Evolutionary conservation across 2,329 filamentous ascomycete species (phyloP).

Genomic region (Cytospora leucostoma): DNA sequence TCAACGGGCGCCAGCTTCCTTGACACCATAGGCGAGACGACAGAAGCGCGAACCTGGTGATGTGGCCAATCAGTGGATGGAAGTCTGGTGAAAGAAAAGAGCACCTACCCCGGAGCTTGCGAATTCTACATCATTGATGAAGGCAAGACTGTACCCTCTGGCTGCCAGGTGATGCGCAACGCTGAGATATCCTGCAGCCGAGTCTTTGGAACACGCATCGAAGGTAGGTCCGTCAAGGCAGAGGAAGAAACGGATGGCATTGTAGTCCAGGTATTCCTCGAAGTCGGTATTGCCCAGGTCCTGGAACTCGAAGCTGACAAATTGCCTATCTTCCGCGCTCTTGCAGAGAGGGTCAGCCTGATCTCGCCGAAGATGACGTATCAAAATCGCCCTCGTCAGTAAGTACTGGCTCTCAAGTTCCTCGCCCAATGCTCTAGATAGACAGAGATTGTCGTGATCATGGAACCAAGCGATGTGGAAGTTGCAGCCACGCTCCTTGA

Average conservation of each 20-base stretch:
- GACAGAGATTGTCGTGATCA: conserved; percentile 54
- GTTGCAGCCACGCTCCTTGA: conserved; percentile 65
- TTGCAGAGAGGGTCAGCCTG: conserved; percentile 4
- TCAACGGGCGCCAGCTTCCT: not conserved
- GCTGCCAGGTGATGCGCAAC: conserved; percentile 58
- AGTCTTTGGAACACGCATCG: conserved; percentile 25
- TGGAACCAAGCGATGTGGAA: conserved; percentile 74
- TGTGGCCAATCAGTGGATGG: conserved; percentile 1
- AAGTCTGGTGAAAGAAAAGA: conserved; percentile 3
- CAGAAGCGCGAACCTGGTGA: conserved; percentile 8
- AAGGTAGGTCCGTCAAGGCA: conserved; percentile 60
- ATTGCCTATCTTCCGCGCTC: not conserved
- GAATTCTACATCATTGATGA: conserved; percentile 65
- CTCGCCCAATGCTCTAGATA: conserved; percentile 46
- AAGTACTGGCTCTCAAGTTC: conserved; percentile 52
- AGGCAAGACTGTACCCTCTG: conserved; percentile 60
- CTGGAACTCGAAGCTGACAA: conserved; percentile 42
- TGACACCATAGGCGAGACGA: conserved; percentile 28
- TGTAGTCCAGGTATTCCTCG: conserved; percentile 52
- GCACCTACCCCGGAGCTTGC: conserved; percentile 60
- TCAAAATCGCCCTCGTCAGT: conserved; percentile 63
- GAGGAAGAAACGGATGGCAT: conserved; percentile 67
- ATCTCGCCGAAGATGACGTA: conserved; percentile 57
- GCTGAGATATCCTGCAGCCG: conserved; percentile 36
- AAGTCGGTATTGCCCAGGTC: conserved; percentile 53